Evolutionary conservation across 106 monocot species (phyloP), one percentile per base, ranked within the genome.

Genomic region (Dendrobium chrysotoxum): DNA sequence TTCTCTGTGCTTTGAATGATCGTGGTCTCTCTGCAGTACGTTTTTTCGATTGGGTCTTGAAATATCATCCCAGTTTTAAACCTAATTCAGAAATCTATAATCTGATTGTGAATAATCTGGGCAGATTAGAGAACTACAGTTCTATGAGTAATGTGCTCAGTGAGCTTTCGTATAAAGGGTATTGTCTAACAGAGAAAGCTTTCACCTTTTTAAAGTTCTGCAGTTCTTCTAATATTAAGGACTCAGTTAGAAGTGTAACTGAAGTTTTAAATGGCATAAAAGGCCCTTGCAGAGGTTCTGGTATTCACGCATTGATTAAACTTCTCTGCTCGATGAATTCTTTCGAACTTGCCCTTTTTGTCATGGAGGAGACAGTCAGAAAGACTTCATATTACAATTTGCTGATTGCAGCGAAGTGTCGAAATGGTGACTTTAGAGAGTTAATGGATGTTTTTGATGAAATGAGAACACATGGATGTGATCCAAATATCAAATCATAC

Each of bases 41-140:
- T 5, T 95, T 95, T 85, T 90, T 89, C 78, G 72, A 79, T 26
- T 95, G 95, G 95, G 84, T 85, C 5, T 41, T 85, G 80, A 83
- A 44, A 16, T 77, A 35, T 55, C 54, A 82, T 61, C 78, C 78
- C 8, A 54, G 74, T 35, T 87, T 85, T 64, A 40, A 47, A 8
- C 84, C 90, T 18, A 82, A 67, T 80, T 53, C 88, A 0, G 81
- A 82, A 41, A 79, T 85, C 26, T 87, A 83, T 68, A 92, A 92
- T 61, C 85, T 82, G 78, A n/a, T 92, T 61, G 76, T 95, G 4
- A 79, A 91, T 66, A 95, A 95, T 73, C 85, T 90, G 3, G 92
- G 90, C 21, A 75, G 81, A 28, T 55, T 82, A 16, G 80, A 73
- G 28, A 90, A 92, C 64, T 92, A 83, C 42, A 75, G 26, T 2